phyloP scores from a whole-genome alignment of 768 basidiomycete species.

The Pisolithus marmoratus region DNA sequence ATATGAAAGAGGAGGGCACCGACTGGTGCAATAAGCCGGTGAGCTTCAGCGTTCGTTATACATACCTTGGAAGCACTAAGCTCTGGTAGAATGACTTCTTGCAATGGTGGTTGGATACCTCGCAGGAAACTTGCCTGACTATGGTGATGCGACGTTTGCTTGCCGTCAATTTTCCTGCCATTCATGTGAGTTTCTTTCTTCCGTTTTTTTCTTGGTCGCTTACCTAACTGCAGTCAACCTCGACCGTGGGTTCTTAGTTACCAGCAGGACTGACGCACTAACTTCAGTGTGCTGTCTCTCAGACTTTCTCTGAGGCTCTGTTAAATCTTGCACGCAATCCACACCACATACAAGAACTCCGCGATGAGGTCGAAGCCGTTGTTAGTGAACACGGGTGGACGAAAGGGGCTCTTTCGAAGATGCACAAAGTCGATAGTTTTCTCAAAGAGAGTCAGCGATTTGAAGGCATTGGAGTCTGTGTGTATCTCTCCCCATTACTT shows the following conservation, averaged over 20 bases:
- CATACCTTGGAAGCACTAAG: background rate
- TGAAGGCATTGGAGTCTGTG: slow-evolving; percentile 24
- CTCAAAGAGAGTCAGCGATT: slow-evolving; percentile 32
- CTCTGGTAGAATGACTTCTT: background rate
- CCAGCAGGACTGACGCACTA: background rate
- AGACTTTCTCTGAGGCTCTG: slow-evolving; percentile 32
- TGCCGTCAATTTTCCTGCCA: background rate
- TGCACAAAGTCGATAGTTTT: slow-evolving; percentile 38
- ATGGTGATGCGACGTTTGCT: background rate
- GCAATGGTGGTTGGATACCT: background rate
- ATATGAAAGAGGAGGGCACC: background rate
- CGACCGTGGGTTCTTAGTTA: background rate
- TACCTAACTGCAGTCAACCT: background rate
- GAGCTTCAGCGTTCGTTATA: background rate
- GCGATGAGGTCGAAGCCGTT: slow-evolving; percentile 32
- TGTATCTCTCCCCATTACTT: background rate
- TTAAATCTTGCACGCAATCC: slow-evolving; percentile 32
- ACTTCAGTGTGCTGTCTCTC: background rate
- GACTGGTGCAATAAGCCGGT: background rate
- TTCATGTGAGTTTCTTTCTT: slow-evolving; percentile 14
- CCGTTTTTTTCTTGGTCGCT: background rate
- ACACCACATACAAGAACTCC: slow-evolving; percentile 28
- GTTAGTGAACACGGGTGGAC: slow-evolving; percentile 25
- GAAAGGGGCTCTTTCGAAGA: slow-evolving; percentile 21
- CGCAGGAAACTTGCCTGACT: background rate